phyloP scores from a whole-genome alignment of 1,284 basidiomycete species.

The Ceratobasidium sp. region DNA sequence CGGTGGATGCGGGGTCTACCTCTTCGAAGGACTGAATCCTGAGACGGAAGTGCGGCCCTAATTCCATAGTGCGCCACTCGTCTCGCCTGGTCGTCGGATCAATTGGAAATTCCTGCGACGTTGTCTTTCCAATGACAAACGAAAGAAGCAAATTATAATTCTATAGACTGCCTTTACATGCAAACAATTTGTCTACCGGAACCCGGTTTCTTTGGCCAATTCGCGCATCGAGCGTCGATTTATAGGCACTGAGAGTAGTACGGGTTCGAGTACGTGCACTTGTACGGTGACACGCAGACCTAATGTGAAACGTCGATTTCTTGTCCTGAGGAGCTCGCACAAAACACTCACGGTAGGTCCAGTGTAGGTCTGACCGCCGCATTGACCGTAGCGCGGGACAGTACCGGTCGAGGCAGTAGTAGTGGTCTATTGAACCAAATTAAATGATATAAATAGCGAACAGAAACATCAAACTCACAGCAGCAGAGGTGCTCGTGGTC shows the following conservation, averaged over 20 bases:
- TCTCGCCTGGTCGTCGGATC: no score
- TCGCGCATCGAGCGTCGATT: not conserved
- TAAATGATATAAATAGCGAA: no score
- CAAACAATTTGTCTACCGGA: not conserved
- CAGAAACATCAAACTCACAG: not conserved
- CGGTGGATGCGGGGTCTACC: no score
- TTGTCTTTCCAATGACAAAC: no score
- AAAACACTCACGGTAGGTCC: slow-evolving; percentile 12
- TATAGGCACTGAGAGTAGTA: slow-evolving; percentile 27
- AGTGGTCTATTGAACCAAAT: not conserved
- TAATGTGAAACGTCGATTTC: not conserved
- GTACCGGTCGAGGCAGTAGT: slow-evolving; percentile 5
- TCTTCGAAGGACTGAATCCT: no score
- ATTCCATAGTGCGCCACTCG: no score
- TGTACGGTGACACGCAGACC: slow-evolving; percentile 14
- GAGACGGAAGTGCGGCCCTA: no score
- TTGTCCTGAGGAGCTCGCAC: not conserved
- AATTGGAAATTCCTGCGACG: no score
- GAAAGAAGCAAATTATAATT: not conserved
- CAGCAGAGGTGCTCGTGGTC: not conserved
- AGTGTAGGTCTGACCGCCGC: slow-evolving; percentile 13
- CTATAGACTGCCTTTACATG: not conserved
- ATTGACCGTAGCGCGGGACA: slow-evolving; percentile 15
- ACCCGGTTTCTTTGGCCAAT: not conserved
- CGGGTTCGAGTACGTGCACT: not conserved